Evolutionary conservation across 108 stramenopile genomes (phyloP), one percentile per base, ranked within the genome.

Genomic region (Fragilariopsis cylindrus): DNA sequence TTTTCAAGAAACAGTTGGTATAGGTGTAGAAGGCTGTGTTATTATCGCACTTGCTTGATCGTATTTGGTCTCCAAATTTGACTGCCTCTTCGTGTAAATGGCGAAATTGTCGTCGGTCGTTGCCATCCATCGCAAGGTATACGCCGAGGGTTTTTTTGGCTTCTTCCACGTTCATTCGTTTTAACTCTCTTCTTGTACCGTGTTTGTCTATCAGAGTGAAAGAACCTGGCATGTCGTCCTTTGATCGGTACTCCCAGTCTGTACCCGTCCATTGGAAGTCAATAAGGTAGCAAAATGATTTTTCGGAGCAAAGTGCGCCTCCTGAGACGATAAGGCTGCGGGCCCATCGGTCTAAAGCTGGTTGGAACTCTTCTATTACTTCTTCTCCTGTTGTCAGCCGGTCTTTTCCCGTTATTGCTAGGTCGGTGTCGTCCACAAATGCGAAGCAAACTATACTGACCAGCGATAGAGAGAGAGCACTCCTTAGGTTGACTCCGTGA

Each of bases 361-460:
- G 15, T 66, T 66, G 65, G 65, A 66, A 41, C 16, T 41, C 18
- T 11, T 9, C 8, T 9, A 66, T 12, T n/a, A 66, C 30, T 30
- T 30, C 30, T 30, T 30, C 30, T 30, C 30, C 30, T 30, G 30
- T 30, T 30, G 30, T 30, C 30, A 30, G 30, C 30, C 30, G 30
- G 30, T 30, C 30, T 30, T 30, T 30, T 30, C 30, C 30, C 30
- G 30, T 30, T 30, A 30, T 30, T 30, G 30, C 30, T 30, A 30
- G 30, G 43, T 66, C 65, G 0, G 65, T 66, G 30, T 66, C 65
- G 16, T 66, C 65, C 65, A 66, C 65, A 45, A 66, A 66, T 15
- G 65, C 65, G 47, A 44, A 66, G 65, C 65, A 66, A 7, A 66
- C 65, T 13, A 66, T 46, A 2, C 30, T 30, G 53, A 54, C n/a